Percentiles rank a stretch among this genome's conserved stretches.
Evolutionary conservation across 495 filamentous ascomycete species (phyloP).

Genomic region (Penicillium maclennaniae): DNA sequence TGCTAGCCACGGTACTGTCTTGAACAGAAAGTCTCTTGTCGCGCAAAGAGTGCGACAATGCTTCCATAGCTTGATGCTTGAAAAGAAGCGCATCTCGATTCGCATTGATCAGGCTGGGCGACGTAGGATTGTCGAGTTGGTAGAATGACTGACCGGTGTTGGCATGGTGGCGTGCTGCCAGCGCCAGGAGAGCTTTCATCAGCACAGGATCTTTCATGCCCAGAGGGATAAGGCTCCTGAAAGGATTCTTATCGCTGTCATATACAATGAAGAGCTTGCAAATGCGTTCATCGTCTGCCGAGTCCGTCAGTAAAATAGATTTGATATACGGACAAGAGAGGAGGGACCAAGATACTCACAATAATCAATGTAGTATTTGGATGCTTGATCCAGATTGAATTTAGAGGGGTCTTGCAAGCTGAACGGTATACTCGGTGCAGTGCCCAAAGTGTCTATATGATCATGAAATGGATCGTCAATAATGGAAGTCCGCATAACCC

Average conservation of each 20-base stretch:
- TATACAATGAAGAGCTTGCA: constrained; percentile 54
- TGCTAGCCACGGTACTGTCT: constrained; percentile 44
- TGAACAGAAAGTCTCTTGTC: constrained; percentile 19
- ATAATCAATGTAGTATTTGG: constrained; percentile 48
- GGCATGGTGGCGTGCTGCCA: constrained; percentile 53
- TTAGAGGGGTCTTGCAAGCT: constrained; percentile 36
- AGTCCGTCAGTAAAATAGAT: neutral
- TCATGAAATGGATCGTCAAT: neutral
- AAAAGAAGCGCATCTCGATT: constrained; percentile 46
- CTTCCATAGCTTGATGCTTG: constrained; percentile 48
- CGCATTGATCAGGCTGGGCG: constrained; percentile 16
- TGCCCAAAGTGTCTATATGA: neutral
- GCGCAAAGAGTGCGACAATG: constrained; percentile 32
- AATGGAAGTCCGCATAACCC: neutral
- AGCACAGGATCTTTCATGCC: constrained; percentile 45
- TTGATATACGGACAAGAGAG: neutral
- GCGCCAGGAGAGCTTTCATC: constrained; percentile 48
- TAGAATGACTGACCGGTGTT: constrained; percentile 30
- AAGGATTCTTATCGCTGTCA: constrained; percentile 52
- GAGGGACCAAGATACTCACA: constrained; percentile 29
- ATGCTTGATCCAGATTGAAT: constrained; percentile 28
- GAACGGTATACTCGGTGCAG: constrained; percentile 4
- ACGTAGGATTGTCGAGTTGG: constrained; percentile 9
- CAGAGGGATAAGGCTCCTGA: constrained; percentile 49
- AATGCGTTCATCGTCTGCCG: constrained; percentile 46